Percentiles rank a stretch among this genome's conserved stretches.
These are phyloP conservation scores for Hortiboletus flavorubellus DNA, from an alignment of 768 basidiomycete genomes.

Conservation along the genomic window DNA sequence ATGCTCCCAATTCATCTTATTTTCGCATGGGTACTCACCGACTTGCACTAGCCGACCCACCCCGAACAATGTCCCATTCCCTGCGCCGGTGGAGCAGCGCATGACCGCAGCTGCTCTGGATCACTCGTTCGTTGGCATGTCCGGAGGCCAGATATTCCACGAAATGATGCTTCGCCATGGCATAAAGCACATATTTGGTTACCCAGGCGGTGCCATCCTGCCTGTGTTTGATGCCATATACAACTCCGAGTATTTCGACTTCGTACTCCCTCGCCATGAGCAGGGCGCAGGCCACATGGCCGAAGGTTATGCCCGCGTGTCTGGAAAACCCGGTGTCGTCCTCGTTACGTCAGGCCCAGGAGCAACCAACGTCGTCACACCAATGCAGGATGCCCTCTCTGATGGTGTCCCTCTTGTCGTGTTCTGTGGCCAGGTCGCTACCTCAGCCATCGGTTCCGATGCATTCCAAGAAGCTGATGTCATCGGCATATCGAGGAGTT, in stretches of 20 bases:
- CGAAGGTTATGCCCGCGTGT: conserved; percentile 96
- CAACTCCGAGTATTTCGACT: conserved; percentile 92
- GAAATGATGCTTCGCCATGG: conserved; percentile 99
- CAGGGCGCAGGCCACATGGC: conserved; percentile 99
- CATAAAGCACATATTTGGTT: conserved; percentile 96
- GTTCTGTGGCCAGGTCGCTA: conserved; percentile 97
- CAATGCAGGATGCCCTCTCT: conserved; percentile 95
- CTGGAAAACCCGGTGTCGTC: conserved; percentile 95
- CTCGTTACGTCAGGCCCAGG: conserved; percentile 98
- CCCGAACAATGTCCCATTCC: conserved; percentile 36
- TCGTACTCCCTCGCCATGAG: conserved; percentile 93
- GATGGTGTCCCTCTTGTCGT: conserved; percentile 95
- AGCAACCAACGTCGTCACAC: conserved; percentile 96
- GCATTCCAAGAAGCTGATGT: conserved; percentile 99
- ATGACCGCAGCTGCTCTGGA: conserved; percentile 58
- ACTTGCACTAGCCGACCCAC: conserved; percentile 52
- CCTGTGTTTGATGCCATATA: conserved; percentile 99
- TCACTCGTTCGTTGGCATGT: conserved; percentile 87
- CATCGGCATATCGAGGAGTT: conserved; percentile 92
- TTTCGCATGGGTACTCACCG: conserved; percentile 31
- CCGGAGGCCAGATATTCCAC: conserved; percentile 97
- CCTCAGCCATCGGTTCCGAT: conserved; percentile 97
- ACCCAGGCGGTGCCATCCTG: conserved; percentile 96
- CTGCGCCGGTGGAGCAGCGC: conserved; percentile 33
- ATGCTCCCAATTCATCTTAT: conserved; percentile 20